Conservation (phyloP, 306 rosid genomes). For the Bauhinia variegata region DNA sequence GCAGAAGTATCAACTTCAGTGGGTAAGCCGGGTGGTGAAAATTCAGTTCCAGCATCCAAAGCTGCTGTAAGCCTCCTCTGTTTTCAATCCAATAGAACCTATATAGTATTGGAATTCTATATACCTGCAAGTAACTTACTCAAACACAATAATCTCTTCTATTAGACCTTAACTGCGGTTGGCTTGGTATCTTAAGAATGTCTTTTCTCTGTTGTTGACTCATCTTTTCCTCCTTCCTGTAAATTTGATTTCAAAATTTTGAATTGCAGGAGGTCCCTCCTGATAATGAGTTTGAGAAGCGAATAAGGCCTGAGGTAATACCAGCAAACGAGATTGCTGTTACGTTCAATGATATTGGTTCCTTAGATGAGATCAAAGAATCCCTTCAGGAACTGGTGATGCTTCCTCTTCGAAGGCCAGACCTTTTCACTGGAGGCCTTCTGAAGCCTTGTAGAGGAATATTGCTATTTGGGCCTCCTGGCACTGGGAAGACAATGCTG, state of each 20-base stretch:
- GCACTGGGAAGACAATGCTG: constrained; percentile 97
- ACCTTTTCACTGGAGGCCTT: constrained; percentile 93
- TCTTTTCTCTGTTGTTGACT: constrained; percentile 1
- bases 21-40: constrained; percentile 50
- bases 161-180: neutral
- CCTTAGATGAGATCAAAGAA: constrained; percentile 84
- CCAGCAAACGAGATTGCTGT: constrained; percentile 81
- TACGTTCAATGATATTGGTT: constrained; percentile 86
- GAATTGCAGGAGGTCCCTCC: constrained; percentile 68
- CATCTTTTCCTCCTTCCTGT: neutral
- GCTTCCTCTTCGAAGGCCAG: constrained; percentile 95
- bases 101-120: constrained; percentile 1
- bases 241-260: constrained; percentile 25
- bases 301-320: constrained; percentile 94
- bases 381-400: constrained; percentile 96
- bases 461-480: constrained; percentile 90
- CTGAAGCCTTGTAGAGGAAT: constrained; percentile 95
- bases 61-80: constrained; percentile 51
- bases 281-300: constrained; percentile 94
- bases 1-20: constrained; percentile 45
- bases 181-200: neutral
- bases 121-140: constrained; percentile 2
- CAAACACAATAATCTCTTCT: constrained; percentile 22
- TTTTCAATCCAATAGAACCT: neutral
- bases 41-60: constrained; percentile 55